Base-by-base conservation (phyloP, 306 rosid genomes). In the Prosopis cineraria region DNA sequence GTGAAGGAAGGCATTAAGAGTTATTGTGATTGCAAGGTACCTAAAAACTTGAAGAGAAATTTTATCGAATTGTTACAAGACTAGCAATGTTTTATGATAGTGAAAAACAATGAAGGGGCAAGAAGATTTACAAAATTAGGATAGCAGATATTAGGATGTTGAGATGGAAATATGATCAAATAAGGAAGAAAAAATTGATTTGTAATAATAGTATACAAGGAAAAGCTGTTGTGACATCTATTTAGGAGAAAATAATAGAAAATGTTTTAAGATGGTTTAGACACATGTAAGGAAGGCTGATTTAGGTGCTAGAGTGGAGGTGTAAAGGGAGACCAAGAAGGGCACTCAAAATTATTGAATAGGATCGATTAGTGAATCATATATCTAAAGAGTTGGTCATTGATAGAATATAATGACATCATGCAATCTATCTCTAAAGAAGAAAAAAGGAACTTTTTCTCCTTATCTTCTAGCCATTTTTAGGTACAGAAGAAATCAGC, bases 401-500 rank as follows among this genome's bases (percentile, higher is more conserved):
- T 20, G 10, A n/a, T 6, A n/a, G 22, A n/a, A n/a, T n/a, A n/a
- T n/a, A n/a, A n/a, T n/a, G n/a, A n/a, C n/a, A n/a, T n/a, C n/a
- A n/a, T n/a, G n/a, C n/a, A n/a, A n/a, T n/a, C n/a, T n/a, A n/a
- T n/a, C n/a, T n/a, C n/a, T n/a, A n/a, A n/a, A 65, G 22, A 67
- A 52, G 29, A 36, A 52, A 67, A 34, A 68, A 25, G 70, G 7
- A 24, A 25, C 25, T 24, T 78, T 14, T 24, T 44, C 47, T 41
- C n/a, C 44, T 1, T 8, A 29, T 60, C 44, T 30, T 53, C 34
- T 40, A 33, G 59, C 30, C 20, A 24, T 33, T 40, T 40, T 45
- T 5, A 76, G 53, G 63, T 22, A 70, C 40, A 17, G 40, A 58
- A 59, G 70, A 70, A 70, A 58, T 58, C 52, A 70, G 41, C 34